Evolutionary conservation across 768 basidiomycete genomes (phyloP).

Genomic region (Boletus subcaerulescens): DNA sequence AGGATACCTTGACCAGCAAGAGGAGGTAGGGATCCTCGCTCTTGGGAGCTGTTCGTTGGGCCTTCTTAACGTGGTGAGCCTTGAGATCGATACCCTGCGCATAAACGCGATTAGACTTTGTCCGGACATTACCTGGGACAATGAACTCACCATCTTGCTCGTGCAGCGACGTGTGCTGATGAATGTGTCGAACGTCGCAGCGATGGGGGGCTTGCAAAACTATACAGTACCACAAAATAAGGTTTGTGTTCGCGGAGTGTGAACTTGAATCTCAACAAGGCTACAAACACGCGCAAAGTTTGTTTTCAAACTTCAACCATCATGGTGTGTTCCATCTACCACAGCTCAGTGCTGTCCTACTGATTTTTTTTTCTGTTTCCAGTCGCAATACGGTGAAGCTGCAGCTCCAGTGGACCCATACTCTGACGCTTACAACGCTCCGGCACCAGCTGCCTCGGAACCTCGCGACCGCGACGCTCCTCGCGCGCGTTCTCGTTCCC

Average conservation of each 20-base stretch:
- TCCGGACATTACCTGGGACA: slow-evolving; percentile 32
- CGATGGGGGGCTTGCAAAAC: slow-evolving; percentile 60
- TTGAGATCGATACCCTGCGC: slow-evolving; percentile 91
- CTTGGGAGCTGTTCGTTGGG: slow-evolving; percentile 89
- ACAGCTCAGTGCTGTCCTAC: not conserved
- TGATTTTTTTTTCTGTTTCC: slow-evolving; percentile 7
- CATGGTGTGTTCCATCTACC: slow-evolving; percentile 51
- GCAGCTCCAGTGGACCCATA: slow-evolving; percentile 71
- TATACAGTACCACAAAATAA: slow-evolving; percentile 51
- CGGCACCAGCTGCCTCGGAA: slow-evolving; percentile 45
- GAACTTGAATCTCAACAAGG: slow-evolving; percentile 26
- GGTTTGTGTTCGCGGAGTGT: slow-evolving; percentile 33
- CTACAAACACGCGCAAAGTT: slow-evolving; percentile 46
- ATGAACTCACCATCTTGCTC: slow-evolving; percentile 79
- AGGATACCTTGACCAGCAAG: slow-evolving; percentile 89
- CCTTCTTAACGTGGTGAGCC: slow-evolving; percentile 99
- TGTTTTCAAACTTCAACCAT: slow-evolving; percentile 52
- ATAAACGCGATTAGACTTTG: slow-evolving; percentile 11
- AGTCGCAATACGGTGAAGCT: slow-evolving; percentile 63
- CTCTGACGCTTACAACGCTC: slow-evolving; percentile 76
- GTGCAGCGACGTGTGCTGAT: slow-evolving; percentile 52
- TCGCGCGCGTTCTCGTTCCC: slow-evolving; percentile 73
- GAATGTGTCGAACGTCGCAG: slow-evolving; percentile 37
- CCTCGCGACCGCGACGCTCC: slow-evolving; percentile 53
- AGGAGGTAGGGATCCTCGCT: slow-evolving; percentile 99